Conservation (phyloP, 179 eudicot genomes). For the Sideroxylon spinosum region DNA sequence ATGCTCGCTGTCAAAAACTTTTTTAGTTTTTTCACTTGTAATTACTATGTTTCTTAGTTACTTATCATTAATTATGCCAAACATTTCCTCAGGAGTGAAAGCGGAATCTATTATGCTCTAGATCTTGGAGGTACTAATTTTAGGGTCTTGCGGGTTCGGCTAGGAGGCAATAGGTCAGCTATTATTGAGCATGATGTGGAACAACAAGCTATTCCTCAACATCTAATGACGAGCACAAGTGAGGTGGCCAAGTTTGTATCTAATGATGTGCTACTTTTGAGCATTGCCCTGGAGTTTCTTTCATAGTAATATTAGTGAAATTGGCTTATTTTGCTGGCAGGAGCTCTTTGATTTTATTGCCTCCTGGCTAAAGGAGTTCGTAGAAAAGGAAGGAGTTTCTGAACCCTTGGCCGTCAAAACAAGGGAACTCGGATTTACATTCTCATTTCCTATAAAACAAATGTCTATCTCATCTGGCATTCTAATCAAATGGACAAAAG, state of each 20-base stretch:
- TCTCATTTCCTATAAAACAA: conserved; percentile 93
- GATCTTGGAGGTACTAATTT: conserved; percentile 91
- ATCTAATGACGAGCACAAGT: conserved; percentile 73
- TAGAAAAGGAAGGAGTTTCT: conserved; percentile 37
- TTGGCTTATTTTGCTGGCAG: conserved; percentile 36
- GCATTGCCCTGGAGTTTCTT: neutral
- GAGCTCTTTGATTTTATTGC: conserved; percentile 81
- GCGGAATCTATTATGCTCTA: conserved; percentile 80
- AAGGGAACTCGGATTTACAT: conserved; percentile 82
- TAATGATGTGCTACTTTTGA: neutral
- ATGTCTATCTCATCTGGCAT: conserved; percentile 64
- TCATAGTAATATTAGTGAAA: neutral
- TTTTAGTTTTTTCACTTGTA: neutral
- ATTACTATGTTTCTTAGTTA: neutral
- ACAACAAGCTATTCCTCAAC: conserved; percentile 61
- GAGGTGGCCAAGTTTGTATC: conserved; percentile 46
- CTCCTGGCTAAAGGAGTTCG: conserved; percentile 51
- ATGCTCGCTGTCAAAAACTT: neutral
- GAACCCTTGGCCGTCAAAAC: conserved; percentile 32
- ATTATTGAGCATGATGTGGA: conserved; percentile 48
- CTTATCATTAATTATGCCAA: conserved; percentile 12
- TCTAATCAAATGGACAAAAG: conserved; percentile 86
- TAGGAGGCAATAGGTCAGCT: conserved; percentile 55
- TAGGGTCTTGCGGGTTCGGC: conserved; percentile 75
- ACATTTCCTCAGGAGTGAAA: conserved; percentile 61